These are phyloP conservation scores for Gamarada debralockiae DNA, from an alignment of 495 filamentous ascomycete species.

Conservation along the genomic window DNA sequence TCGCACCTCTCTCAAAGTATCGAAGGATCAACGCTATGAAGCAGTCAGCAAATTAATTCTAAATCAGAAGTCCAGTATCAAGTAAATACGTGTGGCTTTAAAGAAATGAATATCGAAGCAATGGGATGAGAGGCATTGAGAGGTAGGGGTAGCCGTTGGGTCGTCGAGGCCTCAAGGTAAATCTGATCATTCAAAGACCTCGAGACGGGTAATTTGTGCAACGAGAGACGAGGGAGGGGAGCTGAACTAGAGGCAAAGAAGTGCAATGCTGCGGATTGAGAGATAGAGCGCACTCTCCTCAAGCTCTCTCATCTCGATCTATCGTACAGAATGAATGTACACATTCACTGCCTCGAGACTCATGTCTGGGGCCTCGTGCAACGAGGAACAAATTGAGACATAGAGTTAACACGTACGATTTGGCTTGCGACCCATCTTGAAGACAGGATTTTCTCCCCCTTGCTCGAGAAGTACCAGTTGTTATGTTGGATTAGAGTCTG, in stretches of 20 bases:
- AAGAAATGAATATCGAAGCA: no score
- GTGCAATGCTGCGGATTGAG: background rate
- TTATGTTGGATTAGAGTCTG: no score
- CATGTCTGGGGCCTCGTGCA: background rate
- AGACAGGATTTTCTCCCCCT: background rate
- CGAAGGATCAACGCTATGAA: conserved; percentile 57
- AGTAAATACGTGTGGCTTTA: background rate
- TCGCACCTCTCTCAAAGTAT: conserved; percentile 78
- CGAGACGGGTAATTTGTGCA: no score
- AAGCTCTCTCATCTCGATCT: no score
- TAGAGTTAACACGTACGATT: conserved; percentile 16
- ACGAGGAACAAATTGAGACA: background rate
- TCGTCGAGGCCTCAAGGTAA: no score
- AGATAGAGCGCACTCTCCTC: no score
- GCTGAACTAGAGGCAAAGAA: background rate
- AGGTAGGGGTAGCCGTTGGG: no score
- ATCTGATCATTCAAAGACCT: no score
- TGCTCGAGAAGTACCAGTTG: background rate
- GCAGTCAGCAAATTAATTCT: background rate
- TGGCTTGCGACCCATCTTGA: conserved; percentile 24
- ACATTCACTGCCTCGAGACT: no score
- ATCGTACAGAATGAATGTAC: no score
- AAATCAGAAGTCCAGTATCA: background rate
- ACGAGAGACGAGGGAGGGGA: background rate
- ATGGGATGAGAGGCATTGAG: no score